These are phyloP conservation scores for Calonectria pseudoreteaudii DNA, from an alignment of 2,329 filamentous ascomycete species.

Conservation along the genomic window DNA sequence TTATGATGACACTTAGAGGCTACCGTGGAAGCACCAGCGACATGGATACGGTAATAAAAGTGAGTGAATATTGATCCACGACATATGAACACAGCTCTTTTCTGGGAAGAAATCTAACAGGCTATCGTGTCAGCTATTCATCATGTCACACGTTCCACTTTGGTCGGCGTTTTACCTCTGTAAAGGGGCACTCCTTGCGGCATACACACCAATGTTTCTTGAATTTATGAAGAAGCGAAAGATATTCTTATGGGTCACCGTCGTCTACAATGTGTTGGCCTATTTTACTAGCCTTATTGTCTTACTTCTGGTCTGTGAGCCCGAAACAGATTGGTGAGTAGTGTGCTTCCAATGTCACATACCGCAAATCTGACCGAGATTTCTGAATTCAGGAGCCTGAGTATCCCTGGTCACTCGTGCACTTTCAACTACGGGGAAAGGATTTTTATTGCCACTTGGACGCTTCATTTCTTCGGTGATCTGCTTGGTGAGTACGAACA, in stretches of 20 bases:
- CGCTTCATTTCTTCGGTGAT: constrained; percentile 8
- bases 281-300: not conserved
- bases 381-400: not conserved
- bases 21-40: not conserved
- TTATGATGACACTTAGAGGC: not conserved
- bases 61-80: not conserved
- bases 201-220: constrained; percentile 6
- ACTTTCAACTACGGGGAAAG: not conserved
- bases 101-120: not conserved
- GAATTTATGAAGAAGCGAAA: constrained; percentile 16
- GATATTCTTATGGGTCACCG: constrained; percentile 1
- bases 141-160: constrained; percentile 1
- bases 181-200: constrained; percentile 31
- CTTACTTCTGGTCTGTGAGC: not conserved
- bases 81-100: not conserved
- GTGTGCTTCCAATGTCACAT: not conserved
- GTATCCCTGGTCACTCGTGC: not conserved
- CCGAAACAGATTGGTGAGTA: constrained; percentile 16
- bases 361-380: not conserved
- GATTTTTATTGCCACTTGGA: not conserved
- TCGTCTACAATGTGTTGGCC: not conserved
- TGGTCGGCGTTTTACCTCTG: constrained; percentile 34
- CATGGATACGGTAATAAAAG: not conserved
- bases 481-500: not conserved
- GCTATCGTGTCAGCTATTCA: not conserved